Percentiles rank a stretch among this genome's conserved stretches.
Evolutionary conservation across 352 stramenopile genomes (phyloP).

Genomic region (Phytophthora hibernalis): DNA sequence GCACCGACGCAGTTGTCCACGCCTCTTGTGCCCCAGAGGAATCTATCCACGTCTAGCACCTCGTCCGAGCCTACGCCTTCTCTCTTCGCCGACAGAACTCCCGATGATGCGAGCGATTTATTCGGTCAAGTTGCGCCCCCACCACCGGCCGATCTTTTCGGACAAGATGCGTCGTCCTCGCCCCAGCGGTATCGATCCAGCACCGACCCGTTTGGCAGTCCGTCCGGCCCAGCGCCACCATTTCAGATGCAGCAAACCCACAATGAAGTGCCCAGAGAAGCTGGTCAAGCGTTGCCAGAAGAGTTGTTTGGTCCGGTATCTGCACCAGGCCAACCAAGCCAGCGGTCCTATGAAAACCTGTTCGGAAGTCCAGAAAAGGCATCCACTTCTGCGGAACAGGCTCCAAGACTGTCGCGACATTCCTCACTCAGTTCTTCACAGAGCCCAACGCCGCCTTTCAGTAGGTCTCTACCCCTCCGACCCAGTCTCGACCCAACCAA

Average conservation of each 20-base stretch:
- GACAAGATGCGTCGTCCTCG: constrained; percentile 6
- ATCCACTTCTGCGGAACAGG: not conserved
- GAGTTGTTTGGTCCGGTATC: constrained; percentile 52
- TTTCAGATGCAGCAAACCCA: constrained; percentile 40
- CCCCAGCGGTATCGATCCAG: constrained; percentile 33
- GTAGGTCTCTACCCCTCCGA: constrained; percentile 21
- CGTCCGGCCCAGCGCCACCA: constrained; percentile 29
- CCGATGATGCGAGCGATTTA: constrained; percentile 19
- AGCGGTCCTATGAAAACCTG: constrained; percentile 50
- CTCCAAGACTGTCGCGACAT: constrained; percentile 35
- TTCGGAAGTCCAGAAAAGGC: constrained; percentile 47
- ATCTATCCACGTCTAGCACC: constrained; percentile 34
- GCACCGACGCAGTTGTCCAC: constrained; percentile 68
- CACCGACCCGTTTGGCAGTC: constrained; percentile 40
- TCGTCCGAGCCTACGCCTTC: constrained; percentile 19
- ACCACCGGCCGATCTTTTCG: constrained; percentile 21
- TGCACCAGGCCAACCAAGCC: constrained; percentile 34
- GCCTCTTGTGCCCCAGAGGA: constrained; percentile 53
- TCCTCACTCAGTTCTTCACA: constrained; percentile 63
- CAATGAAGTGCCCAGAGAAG: constrained; percentile 22
- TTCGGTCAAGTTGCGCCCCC: constrained; percentile 25
- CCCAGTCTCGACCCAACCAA: constrained; percentile 28
- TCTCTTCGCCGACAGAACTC: constrained; percentile 16
- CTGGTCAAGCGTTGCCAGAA: constrained; percentile 35
- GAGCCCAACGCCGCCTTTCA: constrained; percentile 30